Evolutionary conservation across 139 green algal species (phyloP), one percentile per base, ranked within the genome.

Genomic region (Nannochloris sp.): DNA sequence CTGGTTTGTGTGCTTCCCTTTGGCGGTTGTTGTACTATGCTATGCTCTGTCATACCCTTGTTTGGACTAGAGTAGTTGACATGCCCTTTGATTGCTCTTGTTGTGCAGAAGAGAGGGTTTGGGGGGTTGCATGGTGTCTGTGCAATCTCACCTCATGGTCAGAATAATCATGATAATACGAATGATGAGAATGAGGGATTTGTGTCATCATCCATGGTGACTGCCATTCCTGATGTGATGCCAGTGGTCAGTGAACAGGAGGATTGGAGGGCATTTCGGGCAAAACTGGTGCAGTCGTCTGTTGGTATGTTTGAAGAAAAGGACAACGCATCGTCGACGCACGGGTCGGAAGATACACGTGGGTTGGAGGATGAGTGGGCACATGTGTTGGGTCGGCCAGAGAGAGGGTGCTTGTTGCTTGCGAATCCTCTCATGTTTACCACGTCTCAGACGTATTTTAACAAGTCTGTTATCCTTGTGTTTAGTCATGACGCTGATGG

Each of bases 371-470:
- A 49, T 3, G 12, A 53, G 2, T 95, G 89, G 89, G 89, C 89
- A 6, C 89, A 96, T 67, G 13, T 61, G 12, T 64, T 96, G 3
- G 59, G 66, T 1, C 45, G 29, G 6, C 87, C 87, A 1, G 89
- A 96, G 63, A 71, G 68, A 31, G 89, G 89, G 4, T 90, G 80
- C 63, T 59, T 96, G 40, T 66, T 96, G 20, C 44, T 96, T 16
- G 84, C 89, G 4, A 77, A 88, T 53, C 87, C 85, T 1, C 65
- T 88, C 59, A 93, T 94, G 49, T 66, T 66, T 45, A 57, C 45
- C 43, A 59, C 61, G 23, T 62, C 45, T 1, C 88, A 96, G 58
- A 75, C 67, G 3, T 93, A 94, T 67, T 96, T 94, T 68, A 43
- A 30, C 26, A 13, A 88, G 56, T 64, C 79, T 2, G 85, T 91